These are phyloP conservation scores for Aspergillus calidoustus DNA, from an alignment of 2,329 filamentous ascomycete species.

Conservation along the genomic window DNA sequence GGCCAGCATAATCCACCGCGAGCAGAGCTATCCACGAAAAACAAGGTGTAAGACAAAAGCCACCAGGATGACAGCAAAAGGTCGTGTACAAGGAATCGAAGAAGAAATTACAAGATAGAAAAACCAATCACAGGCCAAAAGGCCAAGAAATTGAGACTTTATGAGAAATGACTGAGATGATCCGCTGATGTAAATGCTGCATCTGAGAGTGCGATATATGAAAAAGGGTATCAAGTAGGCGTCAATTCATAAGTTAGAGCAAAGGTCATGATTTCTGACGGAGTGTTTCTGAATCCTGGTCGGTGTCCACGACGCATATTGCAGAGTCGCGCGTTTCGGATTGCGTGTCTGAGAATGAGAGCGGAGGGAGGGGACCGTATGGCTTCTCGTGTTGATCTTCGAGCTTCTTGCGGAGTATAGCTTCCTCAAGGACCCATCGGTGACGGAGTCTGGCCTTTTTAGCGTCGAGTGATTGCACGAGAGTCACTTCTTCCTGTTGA, in stretches of 20 bases:
- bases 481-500: slow-evolving; percentile 36
- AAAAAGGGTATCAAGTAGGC: slow-evolving; percentile 33
- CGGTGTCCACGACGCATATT: slow-evolving; percentile 30
- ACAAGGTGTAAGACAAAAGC: slow-evolving; percentile 20
- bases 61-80: slow-evolving; percentile 20
- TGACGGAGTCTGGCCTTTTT: slow-evolving; percentile 41
- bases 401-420: slow-evolving; percentile 45
- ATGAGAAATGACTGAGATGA: slow-evolving; percentile 10
- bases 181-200: slow-evolving; percentile 22
- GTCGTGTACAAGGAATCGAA: not conserved
- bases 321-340: slow-evolving; percentile 36
- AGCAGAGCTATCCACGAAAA: slow-evolving; percentile 32
- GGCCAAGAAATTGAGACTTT: slow-evolving; percentile 16
- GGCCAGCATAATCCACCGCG: slow-evolving; percentile 3
- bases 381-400: slow-evolving; percentile 41
- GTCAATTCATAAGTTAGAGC: slow-evolving; percentile 30
- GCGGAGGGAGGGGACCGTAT: slow-evolving; percentile 45
- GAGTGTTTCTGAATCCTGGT: slow-evolving; percentile 24
- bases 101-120: slow-evolving; percentile 25
- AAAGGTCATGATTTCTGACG: slow-evolving; percentile 22
- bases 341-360: slow-evolving; percentile 37
- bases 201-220: slow-evolving; percentile 15
- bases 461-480: slow-evolving; percentile 37
- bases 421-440: slow-evolving; percentile 50
- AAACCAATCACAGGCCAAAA: slow-evolving; percentile 8